phyloP scores from a whole-genome alignment of 2,329 filamentous ascomycete species.

The Monilinia vaccinii-corymbosi region DNA sequence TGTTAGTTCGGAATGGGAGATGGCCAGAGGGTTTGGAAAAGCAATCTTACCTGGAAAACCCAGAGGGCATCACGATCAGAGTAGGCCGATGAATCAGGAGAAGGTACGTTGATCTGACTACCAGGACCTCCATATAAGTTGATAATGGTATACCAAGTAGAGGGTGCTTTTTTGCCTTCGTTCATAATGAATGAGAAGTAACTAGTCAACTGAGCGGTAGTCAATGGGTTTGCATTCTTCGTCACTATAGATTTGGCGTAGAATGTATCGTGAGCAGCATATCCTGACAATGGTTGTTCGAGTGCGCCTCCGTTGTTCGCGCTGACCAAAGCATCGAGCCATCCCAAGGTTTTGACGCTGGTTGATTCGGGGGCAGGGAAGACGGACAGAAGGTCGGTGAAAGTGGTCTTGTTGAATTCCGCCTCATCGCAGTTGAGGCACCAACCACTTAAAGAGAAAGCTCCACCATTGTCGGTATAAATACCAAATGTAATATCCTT shows the following conservation, averaged over 20 bases:
- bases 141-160: constrained; percentile 10
- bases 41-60: constrained; percentile 10
- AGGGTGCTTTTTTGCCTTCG: constrained; percentile 4
- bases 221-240: constrained; percentile 10
- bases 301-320: constrained; percentile 7
- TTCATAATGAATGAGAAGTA: constrained; percentile 9
- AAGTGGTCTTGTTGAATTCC: constrained; percentile 32
- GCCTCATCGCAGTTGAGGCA: constrained; percentile 31
- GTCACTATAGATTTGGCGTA: constrained; percentile 17
- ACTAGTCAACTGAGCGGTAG: not conserved
- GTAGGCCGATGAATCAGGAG: constrained; percentile 6
- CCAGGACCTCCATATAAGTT: constrained; percentile 12
- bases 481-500: constrained; percentile 33
- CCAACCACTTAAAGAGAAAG: constrained; percentile 31
- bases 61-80: constrained; percentile 13
- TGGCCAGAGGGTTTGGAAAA: not conserved
- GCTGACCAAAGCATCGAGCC: constrained; percentile 15
- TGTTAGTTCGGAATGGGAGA: not conserved
- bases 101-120: constrained; percentile 11
- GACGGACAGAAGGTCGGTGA: constrained; percentile 31
- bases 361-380: constrained; percentile 23
- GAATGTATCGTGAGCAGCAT: constrained; percentile 13
- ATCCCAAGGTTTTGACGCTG: constrained; percentile 20
- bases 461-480: constrained; percentile 31
- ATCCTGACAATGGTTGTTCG: constrained; percentile 13